Conservation (phyloP, 208 protist genomes). For the Acanthamoeba healyi region DNA sequence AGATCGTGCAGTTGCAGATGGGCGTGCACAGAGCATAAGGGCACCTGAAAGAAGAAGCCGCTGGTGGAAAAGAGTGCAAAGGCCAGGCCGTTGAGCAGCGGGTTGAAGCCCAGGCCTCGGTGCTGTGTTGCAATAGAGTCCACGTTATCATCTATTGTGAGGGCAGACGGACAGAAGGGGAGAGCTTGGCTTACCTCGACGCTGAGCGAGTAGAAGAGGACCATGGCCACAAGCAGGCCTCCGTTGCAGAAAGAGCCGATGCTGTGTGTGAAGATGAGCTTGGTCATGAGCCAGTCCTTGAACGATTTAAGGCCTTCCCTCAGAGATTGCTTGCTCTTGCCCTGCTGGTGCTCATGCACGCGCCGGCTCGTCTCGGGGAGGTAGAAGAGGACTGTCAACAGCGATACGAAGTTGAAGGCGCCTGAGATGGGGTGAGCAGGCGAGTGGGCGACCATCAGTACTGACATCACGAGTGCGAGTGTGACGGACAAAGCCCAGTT, state of each 20-base stretch:
- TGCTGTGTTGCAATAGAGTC: neutral
- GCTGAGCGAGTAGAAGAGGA: neutral
- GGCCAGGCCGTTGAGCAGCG: neutral
- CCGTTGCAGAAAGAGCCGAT: slow-evolving; percentile 45
- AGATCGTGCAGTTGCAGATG: too few relatives aligned
- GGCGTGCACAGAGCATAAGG: too few relatives aligned
- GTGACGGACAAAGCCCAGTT: neutral
- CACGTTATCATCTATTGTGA: too few relatives aligned
- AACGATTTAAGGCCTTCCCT: neutral
- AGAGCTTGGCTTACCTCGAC: neutral
- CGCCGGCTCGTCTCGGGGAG: neutral
- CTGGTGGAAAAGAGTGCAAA: neutral
- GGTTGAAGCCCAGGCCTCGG: neutral
- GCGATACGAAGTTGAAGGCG: neutral
- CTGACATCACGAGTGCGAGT: too few relatives aligned
- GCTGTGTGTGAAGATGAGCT: neutral
- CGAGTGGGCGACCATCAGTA: neutral
- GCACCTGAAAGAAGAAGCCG: neutral
- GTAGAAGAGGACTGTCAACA: neutral
- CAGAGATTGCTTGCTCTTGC: neutral
- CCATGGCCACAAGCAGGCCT: neutral
- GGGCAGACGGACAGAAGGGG: too few relatives aligned
- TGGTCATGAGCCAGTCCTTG: neutral
- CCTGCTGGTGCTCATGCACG: neutral
- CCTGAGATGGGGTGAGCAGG: too few relatives aligned